phyloP scores from a whole-genome alignment of 2,329 filamentous ascomycete genomes.

The Parastagonospora nodorum region DNA sequence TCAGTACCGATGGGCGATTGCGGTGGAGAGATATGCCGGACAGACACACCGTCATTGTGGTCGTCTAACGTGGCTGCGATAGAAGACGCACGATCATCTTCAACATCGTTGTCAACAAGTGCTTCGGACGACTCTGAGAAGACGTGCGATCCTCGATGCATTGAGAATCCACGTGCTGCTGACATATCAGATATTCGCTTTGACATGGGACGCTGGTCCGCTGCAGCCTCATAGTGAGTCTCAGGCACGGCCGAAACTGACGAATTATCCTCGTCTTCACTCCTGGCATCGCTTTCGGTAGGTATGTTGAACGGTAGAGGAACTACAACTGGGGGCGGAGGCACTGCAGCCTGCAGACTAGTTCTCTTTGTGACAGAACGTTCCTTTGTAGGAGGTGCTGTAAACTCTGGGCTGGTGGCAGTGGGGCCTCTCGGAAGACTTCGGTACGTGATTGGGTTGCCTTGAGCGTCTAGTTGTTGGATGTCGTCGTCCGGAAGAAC shows the following conservation, averaged over 20 bases:
- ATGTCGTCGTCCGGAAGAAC: conserved; percentile 57
- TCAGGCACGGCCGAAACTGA: conserved; percentile 64
- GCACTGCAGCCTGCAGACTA: conserved; percentile 41
- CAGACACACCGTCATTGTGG: conserved; percentile 51
- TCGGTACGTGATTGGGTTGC: conserved; percentile 27
- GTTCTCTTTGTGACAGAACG: conserved; percentile 8
- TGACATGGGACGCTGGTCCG: conserved; percentile 35
- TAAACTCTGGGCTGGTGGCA: conserved; percentile 7
- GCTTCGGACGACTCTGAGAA: conserved; percentile 44
- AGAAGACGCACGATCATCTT: conserved; percentile 54
- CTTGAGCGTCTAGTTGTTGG: conserved; percentile 38
- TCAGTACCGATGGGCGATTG: conserved; percentile 31
- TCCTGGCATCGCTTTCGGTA: conserved; percentile 47
- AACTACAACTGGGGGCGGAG: conserved; percentile 60
- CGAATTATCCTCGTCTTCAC: conserved; percentile 54
- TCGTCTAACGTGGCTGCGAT: conserved; percentile 64
- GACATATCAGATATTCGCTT: conserved; percentile 42
- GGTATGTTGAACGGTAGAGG: conserved; percentile 70
- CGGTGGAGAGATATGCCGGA: conserved; percentile 35
- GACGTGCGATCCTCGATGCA: conserved; percentile 19
- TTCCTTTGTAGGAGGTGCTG: background rate
- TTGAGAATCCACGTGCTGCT: conserved; percentile 29
- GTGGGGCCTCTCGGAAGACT: conserved; percentile 4
- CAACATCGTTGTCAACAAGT: conserved; percentile 36
- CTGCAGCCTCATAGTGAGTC: conserved; percentile 15